Evolutionary conservation across 179 eudicot species (phyloP), one percentile per base, ranked within the genome.

Genomic region (Corrigiola litoralis): DNA sequence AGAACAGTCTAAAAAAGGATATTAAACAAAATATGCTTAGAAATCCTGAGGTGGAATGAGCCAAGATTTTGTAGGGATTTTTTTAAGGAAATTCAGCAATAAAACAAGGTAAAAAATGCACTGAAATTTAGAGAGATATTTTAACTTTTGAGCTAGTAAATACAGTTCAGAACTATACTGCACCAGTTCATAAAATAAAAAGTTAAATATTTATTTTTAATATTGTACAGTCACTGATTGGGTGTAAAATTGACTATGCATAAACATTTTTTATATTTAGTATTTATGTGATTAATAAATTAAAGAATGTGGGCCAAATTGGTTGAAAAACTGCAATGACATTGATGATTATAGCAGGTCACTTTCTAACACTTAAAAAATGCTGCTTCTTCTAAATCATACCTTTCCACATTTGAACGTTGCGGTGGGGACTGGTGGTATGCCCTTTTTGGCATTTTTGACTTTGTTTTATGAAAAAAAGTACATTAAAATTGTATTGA

Each of bases 321-420:
- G 11, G 41, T 63, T 63, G 66, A 74, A 63, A 23, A 56, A 68
- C 50, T 29, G 68, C 58, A 55, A 31, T 59, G 17, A 62, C 16
- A 55, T 67, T 68, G 70, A 57, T 68, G 64, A 69, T 61, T 61
- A 67, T 54, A 61, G 69, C 45, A 61, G 62, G 72, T 73, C 68
- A 41, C 63, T 66, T 44, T 67, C 72, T 45, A 37, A 38, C 36
- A 66, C 31, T 64, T 18, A 37, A 13, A 20, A 17, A 12, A 10
- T 4, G 20, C 44, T 12, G 49, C 14, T 9, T 49, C 46, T 45
- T 50, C 2, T 34, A 25, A 46, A 12, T 52, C 41, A 23, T 32
- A n/a, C 52, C 44, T 70, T 71, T 63, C 63, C 21, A 68, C 51
- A 63, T 72, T 45, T 77, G 58, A 77, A 72, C 73, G 71, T 68